A percentile compares a stretch with the other conserved stretches of the same genome.
phyloP scores from a whole-genome alignment of 129 eudicot genomes.

The Helianthus tuberosus region DNA sequence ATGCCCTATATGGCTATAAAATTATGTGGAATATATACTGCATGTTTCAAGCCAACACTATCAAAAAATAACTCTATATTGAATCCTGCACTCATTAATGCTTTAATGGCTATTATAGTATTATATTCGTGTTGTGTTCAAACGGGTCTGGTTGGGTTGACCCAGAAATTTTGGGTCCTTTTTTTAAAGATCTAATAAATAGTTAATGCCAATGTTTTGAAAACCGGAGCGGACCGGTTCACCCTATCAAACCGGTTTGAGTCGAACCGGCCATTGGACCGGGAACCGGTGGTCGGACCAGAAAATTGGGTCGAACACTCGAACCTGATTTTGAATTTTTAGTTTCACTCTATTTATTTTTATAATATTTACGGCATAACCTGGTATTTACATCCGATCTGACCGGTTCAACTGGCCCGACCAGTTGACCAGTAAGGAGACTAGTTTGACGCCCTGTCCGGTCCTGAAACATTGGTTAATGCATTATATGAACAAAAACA shows the following conservation, averaged over 20 bases:
- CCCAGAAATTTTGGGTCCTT: background rate
- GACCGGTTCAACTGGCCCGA: too few relatives aligned
- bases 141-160: background rate
- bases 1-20: background rate
- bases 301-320: too few relatives aligned
- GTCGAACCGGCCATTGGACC: too few relatives aligned
- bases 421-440: too few relatives aligned
- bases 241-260: too few relatives aligned
- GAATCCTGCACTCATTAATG: background rate
- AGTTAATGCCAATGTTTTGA: background rate
- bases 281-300: too few relatives aligned
- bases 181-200: background rate
- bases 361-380: too few relatives aligned
- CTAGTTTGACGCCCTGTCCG: too few relatives aligned
- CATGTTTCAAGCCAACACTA: background rate
- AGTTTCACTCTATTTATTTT: too few relatives aligned
- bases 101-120: background rate
- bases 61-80: background rate
- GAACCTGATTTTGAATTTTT: too few relatives aligned
- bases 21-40: background rate
- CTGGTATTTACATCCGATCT: too few relatives aligned
- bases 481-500: conserved; percentile 1
- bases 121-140: conserved; percentile 1
- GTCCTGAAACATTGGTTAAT: background rate
- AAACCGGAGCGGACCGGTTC: too few relatives aligned